Percentiles rank a stretch among this genome's conserved stretches.
phyloP scores from a whole-genome alignment of 345 rosid genomes.

The Balakata baccata region DNA sequence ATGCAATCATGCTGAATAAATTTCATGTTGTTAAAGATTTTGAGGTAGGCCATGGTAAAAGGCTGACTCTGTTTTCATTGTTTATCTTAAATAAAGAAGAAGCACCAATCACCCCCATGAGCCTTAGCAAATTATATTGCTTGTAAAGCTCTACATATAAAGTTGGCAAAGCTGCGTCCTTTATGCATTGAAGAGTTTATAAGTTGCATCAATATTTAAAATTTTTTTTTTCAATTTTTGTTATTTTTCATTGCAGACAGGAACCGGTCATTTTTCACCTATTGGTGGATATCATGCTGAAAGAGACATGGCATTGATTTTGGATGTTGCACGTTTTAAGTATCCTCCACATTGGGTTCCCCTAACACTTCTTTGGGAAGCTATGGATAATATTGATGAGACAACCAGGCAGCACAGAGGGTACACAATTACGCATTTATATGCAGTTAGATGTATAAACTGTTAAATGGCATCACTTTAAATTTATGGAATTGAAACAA shows the following conservation, averaged over 20 bases:
- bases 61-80: background rate
- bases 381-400: conserved; percentile 66
- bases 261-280: conserved; percentile 92
- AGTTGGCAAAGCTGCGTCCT: conserved; percentile 10
- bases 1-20: background rate
- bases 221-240: background rate
- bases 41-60: background rate
- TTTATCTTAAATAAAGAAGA: background rate
- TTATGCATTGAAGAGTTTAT: conserved; percentile 9
- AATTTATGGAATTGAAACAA: background rate
- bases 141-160: background rate
- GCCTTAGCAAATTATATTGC: background rate
- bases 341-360: conserved; percentile 99
- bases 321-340: conserved; percentile 96
- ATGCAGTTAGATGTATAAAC: background rate
- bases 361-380: conserved; percentile 86
- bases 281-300: conserved; percentile 91
- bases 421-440: conserved; percentile 39
- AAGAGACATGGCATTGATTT: conserved; percentile 88
- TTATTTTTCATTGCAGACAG: conserved; percentile 54
- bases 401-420: conserved; percentile 76
- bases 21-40: background rate
- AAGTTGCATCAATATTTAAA: background rate
- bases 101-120: background rate
- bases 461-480: background rate